Evolutionary conservation across 805 yeast genomes (phyloP).

Genomic region (Wickerhamiella galacta): DNA sequence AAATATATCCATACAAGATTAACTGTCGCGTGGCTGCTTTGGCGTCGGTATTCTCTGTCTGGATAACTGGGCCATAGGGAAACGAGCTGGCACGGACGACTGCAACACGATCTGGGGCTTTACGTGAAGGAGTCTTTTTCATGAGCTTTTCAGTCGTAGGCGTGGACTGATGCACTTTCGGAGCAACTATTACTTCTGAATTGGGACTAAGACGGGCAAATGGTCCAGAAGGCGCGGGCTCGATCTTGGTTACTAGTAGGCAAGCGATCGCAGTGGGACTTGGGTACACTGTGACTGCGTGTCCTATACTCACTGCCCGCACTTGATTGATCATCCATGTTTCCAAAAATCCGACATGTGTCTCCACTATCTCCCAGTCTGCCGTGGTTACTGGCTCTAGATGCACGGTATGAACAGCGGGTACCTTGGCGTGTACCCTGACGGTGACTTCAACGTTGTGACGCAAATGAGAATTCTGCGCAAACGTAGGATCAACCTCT

Average conservation of each 20-base stretch:
- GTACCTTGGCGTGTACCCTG: slow-evolving; percentile 31
- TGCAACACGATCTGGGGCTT: neutral
- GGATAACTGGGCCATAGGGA: slow-evolving; percentile 4
- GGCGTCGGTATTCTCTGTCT: too few species aligned
- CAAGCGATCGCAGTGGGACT: slow-evolving; percentile 43
- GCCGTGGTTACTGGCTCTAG: slow-evolving; percentile 61
- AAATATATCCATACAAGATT: slow-evolving; percentile 7
- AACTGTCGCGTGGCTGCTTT: slow-evolving; percentile 4
- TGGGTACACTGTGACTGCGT: slow-evolving; percentile 52
- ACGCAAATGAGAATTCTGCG: slow-evolving; percentile 30
- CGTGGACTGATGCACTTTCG: slow-evolving; percentile 25
- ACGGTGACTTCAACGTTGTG: slow-evolving; percentile 30
- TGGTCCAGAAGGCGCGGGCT: slow-evolving; percentile 22
- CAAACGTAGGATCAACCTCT: slow-evolving; percentile 56
- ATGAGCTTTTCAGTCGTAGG: neutral
- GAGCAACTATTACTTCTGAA: slow-evolving; percentile 64
- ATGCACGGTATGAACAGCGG: slow-evolving; percentile 43
- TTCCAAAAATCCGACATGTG: slow-evolving; percentile 65
- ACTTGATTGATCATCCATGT: slow-evolving; percentile 61
- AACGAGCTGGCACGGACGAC: slow-evolving; percentile 6
- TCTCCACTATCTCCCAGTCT: slow-evolving; percentile 85
- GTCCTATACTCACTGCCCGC: slow-evolving; percentile 48
- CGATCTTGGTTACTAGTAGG: slow-evolving; percentile 34
- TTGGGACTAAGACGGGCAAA: slow-evolving; percentile 42
- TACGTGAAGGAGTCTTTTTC: neutral